Evolutionary conservation across 148 eudicot genomes (phyloP).

Genomic region (Rhododendron vialii): DNA sequence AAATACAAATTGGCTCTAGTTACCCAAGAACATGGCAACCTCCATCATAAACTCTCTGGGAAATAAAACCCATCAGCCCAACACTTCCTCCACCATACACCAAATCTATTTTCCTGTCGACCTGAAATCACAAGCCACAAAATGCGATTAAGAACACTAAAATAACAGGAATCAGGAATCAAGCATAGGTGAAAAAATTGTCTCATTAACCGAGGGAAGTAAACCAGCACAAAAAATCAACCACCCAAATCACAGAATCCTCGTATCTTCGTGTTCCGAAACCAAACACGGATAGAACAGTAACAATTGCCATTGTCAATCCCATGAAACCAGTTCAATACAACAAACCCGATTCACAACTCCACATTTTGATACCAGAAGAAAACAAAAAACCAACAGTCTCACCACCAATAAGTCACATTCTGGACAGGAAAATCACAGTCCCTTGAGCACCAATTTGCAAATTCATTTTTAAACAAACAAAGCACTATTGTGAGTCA

Average conservation of each 20-base stretch:
- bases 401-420: neutral
- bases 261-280: neutral
- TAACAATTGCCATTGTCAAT: neutral
- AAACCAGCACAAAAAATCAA: slow-evolving; percentile 7
- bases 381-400: neutral
- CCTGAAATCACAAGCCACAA: slow-evolving; percentile 36
- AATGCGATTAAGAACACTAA: neutral
- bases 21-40: slow-evolving; percentile 98
- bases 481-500: neutral
- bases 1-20: slow-evolving; percentile 10
- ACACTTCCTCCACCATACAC: slow-evolving; percentile 98
- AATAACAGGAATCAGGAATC: neutral
- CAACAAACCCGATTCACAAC: neutral
- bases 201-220: neutral
- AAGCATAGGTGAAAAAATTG: neutral
- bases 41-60: slow-evolving; percentile 67
- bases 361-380: neutral
- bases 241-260: slow-evolving; percentile 7
- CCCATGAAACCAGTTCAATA: slow-evolving; percentile 2
- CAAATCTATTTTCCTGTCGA: slow-evolving; percentile 77
- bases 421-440: neutral
- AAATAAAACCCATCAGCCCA: slow-evolving; percentile 90
- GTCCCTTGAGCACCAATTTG: neutral
- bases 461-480: neutral
- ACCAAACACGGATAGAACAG: neutral